Evolutionary conservation across 2,329 filamentous ascomycete species (phyloP).

Genomic region (Diaporthe vaccinii): DNA sequence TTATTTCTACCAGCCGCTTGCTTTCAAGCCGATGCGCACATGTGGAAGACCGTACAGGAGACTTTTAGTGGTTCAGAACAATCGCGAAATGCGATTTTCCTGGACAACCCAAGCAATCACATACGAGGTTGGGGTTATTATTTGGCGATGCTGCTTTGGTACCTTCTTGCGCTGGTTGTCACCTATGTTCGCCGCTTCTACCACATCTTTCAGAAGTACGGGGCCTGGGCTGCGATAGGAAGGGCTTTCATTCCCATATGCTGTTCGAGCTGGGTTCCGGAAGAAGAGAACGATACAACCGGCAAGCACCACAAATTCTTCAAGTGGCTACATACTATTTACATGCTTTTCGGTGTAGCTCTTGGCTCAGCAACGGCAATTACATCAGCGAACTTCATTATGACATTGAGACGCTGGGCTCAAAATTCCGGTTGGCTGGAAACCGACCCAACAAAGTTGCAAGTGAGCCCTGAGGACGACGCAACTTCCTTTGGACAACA

Average conservation of each 20-base stretch:
- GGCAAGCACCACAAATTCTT: not conserved
- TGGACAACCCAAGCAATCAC: not conserved
- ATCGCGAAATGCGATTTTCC: not conserved
- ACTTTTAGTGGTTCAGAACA: not conserved
- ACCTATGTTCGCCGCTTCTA: constrained; percentile 4
- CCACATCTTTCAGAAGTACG: not conserved
- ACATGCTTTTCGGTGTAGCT: constrained; percentile 2
- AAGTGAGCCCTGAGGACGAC: constrained; percentile 50
- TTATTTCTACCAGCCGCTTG: constrained; percentile 15
- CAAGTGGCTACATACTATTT: constrained; percentile 5
- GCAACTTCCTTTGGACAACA: constrained; percentile 52
- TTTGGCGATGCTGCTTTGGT: not conserved
- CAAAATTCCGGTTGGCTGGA: constrained; percentile 39
- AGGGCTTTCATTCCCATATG: not conserved
- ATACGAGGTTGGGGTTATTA: constrained; percentile 10
- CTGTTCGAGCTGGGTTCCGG: not conserved
- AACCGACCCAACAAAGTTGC: constrained; percentile 29
- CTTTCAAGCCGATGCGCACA: not conserved
- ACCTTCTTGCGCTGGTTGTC: constrained; percentile 1
- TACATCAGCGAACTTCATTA: not conserved
- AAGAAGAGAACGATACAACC: not conserved
- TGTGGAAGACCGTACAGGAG: not conserved
- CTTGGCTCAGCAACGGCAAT: not conserved
- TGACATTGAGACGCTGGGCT: constrained; percentile 5
- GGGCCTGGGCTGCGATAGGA: not conserved